Percentiles rank a stretch among this genome's conserved stretches.
These are phyloP conservation scores for Kwoniella botswanensis DNA, from an alignment of 768 basidiomycete species.

Conservation along the genomic window DNA sequence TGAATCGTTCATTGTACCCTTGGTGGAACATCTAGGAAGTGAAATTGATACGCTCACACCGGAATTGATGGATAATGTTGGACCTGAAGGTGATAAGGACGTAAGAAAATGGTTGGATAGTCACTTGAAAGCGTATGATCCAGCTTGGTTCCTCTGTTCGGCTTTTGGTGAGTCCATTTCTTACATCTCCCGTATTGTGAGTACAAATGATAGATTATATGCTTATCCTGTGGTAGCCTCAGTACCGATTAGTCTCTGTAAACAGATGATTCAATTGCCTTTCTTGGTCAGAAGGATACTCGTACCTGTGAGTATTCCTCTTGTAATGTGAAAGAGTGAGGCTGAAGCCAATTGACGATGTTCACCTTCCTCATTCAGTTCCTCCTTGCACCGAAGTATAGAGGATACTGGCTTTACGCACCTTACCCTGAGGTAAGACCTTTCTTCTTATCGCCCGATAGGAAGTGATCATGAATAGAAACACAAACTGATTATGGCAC, in stretches of 20 bases:
- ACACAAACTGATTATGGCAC: too few relatives aligned
- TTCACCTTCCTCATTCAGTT: constrained; percentile 11
- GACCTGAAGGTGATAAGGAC: constrained; percentile 12
- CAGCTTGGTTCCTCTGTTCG: constrained; percentile 31
- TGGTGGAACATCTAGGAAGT: constrained; percentile 22
- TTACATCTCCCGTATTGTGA: neutral
- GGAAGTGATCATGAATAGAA: too few relatives aligned
- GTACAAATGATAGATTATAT: neutral
- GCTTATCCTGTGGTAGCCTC: neutral
- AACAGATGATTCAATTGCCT: constrained; percentile 22
- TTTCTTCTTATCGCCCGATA: neutral
- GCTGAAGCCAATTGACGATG: neutral
- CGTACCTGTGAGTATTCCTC: constrained; percentile 24
- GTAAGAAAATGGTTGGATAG: constrained; percentile 10
- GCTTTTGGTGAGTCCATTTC: constrained; percentile 21
- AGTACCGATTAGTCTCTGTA: constrained; percentile 1
- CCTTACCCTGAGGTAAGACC: constrained; percentile 24
- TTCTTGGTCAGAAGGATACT: constrained; percentile 24
- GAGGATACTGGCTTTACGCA: constrained; percentile 28
- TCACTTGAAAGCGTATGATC: constrained; percentile 23
- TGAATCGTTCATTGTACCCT: constrained; percentile 3
- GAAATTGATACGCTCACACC: constrained; percentile 30
- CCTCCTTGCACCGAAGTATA: constrained; percentile 18
- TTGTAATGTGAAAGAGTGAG: neutral
- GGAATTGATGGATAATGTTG: constrained; percentile 24